Percentiles rank a stretch among this genome's conserved stretches.
These are phyloP conservation scores for Pulveroboletus sp. DNA, from an alignment of 768 basidiomycete species.

Conservation along the genomic window DNA sequence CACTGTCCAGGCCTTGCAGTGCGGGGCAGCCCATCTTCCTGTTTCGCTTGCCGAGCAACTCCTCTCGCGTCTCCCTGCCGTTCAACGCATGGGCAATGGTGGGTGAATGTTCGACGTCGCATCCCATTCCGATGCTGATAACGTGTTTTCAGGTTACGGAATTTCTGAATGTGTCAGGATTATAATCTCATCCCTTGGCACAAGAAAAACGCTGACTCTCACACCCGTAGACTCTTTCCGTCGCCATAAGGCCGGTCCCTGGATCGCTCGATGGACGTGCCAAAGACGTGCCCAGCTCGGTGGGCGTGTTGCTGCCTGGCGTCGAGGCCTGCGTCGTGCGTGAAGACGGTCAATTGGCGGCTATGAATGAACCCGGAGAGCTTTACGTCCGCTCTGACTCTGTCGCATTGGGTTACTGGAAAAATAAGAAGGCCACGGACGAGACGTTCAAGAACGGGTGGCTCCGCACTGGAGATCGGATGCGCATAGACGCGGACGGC, in stretches of 20 bases:
- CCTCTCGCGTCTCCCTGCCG: constrained; percentile 32
- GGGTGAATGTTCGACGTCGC: constrained; percentile 2
- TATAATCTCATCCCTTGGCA: neutral
- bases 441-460: constrained; percentile 69
- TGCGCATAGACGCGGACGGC: constrained; percentile 55
- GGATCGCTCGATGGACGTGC: constrained; percentile 45
- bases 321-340: constrained; percentile 58
- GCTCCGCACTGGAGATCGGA: constrained; percentile 71
- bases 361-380: constrained; percentile 59
- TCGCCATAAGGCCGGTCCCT: constrained; percentile 40
- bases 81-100: constrained; percentile 45
- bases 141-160: constrained; percentile 53
- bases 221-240: constrained; percentile 48
- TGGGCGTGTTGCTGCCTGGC: constrained; percentile 60
- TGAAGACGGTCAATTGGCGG: constrained; percentile 55
- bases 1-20: constrained; percentile 39
- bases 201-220: neutral
- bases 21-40: constrained; percentile 69
- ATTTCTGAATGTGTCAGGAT: constrained; percentile 61
- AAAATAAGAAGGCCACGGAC: constrained; percentile 56
- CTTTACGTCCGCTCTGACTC: constrained; percentile 55
- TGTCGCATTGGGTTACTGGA: constrained; percentile 49
- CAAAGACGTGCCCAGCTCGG: constrained; percentile 39
- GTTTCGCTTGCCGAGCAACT: constrained; percentile 46
- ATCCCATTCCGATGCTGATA: constrained; percentile 5